phyloP scores from a whole-genome alignment of 306 rosid genomes.

The Astragalus glycyphyllos region DNA sequence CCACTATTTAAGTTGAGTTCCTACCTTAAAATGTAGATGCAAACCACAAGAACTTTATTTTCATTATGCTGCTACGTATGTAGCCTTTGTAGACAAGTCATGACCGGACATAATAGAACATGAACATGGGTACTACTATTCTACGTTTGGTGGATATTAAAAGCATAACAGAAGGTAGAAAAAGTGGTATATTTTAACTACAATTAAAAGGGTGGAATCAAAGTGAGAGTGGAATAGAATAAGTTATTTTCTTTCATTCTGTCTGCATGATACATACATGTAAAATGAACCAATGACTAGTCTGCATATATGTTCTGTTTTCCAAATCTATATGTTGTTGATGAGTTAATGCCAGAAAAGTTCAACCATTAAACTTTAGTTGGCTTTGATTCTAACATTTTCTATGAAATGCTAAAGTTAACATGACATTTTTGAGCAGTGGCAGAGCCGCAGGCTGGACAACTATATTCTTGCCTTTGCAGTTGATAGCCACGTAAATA shows the following conservation, averaged over 20 bases:
- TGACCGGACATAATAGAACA: not conserved
- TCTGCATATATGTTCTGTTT: not conserved
- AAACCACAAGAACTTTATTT: slow-evolving; percentile 40
- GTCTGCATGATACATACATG: too few species aligned
- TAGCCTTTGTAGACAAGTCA: not conserved
- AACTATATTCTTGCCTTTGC: not conserved
- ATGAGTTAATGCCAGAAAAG: not conserved
- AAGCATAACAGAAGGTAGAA: too few species aligned
- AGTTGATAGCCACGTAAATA: not conserved
- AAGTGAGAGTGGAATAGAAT: too few species aligned
- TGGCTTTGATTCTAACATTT: not conserved
- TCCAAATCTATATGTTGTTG: not conserved
- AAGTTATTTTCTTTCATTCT: too few species aligned
- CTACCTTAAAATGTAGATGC: slow-evolving; percentile 60
- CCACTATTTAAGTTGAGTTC: slow-evolving; percentile 61
- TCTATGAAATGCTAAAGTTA: slow-evolving; percentile 46
- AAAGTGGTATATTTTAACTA: too few species aligned
- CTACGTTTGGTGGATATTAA: too few species aligned
- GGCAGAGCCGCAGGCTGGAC: slow-evolving; percentile 41
- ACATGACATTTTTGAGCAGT: slow-evolving; percentile 48
- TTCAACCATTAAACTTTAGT: too few species aligned
- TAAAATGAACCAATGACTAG: too few species aligned
- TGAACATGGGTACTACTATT: too few species aligned
- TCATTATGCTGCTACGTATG: slow-evolving; percentile 27
- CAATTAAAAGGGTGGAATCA: too few species aligned